Percentiles rank a stretch among this genome's conserved stretches.
Conservation (phyloP, 345 rosid species). For the Ceriops tagal region DNA sequence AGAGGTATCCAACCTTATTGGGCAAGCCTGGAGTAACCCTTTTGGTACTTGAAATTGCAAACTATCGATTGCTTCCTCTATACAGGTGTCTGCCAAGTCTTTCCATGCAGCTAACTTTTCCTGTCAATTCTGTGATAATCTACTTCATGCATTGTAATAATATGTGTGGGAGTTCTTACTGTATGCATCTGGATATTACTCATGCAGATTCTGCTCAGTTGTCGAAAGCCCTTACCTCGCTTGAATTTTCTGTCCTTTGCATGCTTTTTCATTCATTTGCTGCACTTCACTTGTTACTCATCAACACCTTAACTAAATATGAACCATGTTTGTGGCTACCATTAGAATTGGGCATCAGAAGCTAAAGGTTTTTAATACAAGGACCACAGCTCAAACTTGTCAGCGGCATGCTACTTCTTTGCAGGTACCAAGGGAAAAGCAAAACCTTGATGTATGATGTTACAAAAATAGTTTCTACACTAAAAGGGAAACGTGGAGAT, state of each 20-base stretch:
- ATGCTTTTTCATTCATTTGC: conserved; percentile 1
- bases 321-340: background rate
- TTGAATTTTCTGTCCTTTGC: background rate
- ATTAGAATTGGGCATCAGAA: conserved; percentile 9
- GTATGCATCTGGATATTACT: conserved; percentile 6
- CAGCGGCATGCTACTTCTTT: conserved; percentile 7
- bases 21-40: conserved; percentile 94
- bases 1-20: conserved; percentile 69
- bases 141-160: conserved; percentile 4
- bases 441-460: conserved; percentile 92
- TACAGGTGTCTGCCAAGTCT: conserved; percentile 57
- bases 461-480: conserved; percentile 82
- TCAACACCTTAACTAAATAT: background rate
- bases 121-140: conserved; percentile 1
- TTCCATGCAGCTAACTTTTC: conserved; percentile 12
- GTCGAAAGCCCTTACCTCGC: background rate
- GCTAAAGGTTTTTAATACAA: conserved; percentile 9
- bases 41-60: conserved; percentile 85
- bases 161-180: background rate
- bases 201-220: background rate
- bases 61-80: conserved; percentile 91
- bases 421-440: conserved; percentile 91
- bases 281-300: background rate
- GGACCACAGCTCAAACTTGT: conserved; percentile 7
- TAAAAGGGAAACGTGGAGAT: conserved; percentile 95